A percentile compares a stretch with the other conserved stretches of the same genome.
Evolutionary conservation across 1,284 basidiomycete species (phyloP).

Genomic region (Hemileia vastatrix): DNA sequence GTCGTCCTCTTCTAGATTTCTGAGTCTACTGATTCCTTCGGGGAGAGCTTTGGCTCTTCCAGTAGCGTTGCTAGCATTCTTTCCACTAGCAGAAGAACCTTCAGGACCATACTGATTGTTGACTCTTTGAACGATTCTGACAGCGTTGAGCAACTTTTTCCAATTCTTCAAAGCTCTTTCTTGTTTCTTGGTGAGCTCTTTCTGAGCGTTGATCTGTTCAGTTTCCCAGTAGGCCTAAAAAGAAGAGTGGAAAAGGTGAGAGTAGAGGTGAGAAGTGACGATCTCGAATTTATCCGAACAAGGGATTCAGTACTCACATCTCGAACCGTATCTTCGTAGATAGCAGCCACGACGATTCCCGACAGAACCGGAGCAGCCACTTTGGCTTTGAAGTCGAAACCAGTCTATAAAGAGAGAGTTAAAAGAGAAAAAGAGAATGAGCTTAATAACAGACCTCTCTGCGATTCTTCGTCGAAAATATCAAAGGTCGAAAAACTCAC

Average conservation of each 20-base stretch:
- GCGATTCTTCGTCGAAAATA: not conserved
- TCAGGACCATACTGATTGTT: constrained; percentile 76
- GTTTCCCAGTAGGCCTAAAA: constrained; percentile 70
- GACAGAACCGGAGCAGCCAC: constrained; percentile 71
- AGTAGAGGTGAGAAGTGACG: not conserved
- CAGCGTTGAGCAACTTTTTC: constrained; percentile 73
- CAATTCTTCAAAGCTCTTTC: constrained; percentile 78
- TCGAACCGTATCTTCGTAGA: constrained; percentile 63
- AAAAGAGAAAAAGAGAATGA: constrained; percentile 11
- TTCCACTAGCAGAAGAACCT: constrained; percentile 7
- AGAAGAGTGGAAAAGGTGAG: not conserved
- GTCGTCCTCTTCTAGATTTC: constrained; percentile 1
- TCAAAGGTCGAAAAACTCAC: constrained; percentile 47
- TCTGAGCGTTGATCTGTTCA: constrained; percentile 65
- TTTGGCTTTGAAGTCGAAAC: constrained; percentile 91
- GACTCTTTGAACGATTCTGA: constrained; percentile 71
- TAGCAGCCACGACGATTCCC: constrained; percentile 74
- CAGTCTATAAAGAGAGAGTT: constrained; percentile 52
- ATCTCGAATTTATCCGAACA: not conserved
- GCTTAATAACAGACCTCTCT: not conserved
- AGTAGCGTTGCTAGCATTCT: constrained; percentile 4
- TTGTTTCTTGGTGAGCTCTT: constrained; percentile 62
- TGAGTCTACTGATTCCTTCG: constrained; percentile 1
- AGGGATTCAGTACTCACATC: constrained; percentile 52
- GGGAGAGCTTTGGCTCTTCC: constrained; percentile 3